Percentiles rank a stretch among this genome's conserved stretches.
Conservation (phyloP, 768 basidiomycete genomes). For the Xerocomus spinulosus region DNA sequence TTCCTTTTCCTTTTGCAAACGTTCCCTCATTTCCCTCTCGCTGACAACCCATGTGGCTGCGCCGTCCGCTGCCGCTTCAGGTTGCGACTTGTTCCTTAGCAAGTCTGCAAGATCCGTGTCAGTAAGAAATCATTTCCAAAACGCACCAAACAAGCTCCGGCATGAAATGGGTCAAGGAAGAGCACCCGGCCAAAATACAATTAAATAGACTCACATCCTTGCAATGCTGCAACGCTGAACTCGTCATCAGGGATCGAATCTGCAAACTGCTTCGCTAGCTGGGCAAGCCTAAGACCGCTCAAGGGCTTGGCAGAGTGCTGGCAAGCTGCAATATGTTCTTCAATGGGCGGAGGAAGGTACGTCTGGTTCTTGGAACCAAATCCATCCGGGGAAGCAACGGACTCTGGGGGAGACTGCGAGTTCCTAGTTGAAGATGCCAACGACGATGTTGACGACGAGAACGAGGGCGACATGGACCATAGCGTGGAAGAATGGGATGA, state of each 20-base stretch:
- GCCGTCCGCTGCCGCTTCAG: slow-evolving; percentile 66
- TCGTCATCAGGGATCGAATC: slow-evolving; percentile 79
- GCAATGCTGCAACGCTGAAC: slow-evolving; percentile 85
- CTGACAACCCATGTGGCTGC: slow-evolving; percentile 67
- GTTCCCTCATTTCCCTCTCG: slow-evolving; percentile 73
- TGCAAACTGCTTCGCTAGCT: slow-evolving; percentile 75
- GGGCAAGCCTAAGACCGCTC: slow-evolving; percentile 56
- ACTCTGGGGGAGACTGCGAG: slow-evolving; percentile 23
- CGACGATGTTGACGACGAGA: slow-evolving; percentile 40
- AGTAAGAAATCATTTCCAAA: slow-evolving; percentile 24
- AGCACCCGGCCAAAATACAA: slow-evolving; percentile 5
- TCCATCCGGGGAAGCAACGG: slow-evolving; percentile 10
- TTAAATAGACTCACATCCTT: slow-evolving; percentile 68
- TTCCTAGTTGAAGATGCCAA: slow-evolving; percentile 31
- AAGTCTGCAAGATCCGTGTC: slow-evolving; percentile 47
- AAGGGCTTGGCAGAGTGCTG: slow-evolving; percentile 65
- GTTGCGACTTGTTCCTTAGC: slow-evolving; percentile 79
- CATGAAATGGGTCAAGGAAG: slow-evolving; percentile 9
- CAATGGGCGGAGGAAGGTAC: slow-evolving; percentile 61
- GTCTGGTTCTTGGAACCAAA: slow-evolving; percentile 57
- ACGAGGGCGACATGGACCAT: slow-evolving; percentile 42
- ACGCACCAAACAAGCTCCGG: slow-evolving; percentile 22
- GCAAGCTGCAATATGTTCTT: slow-evolving; percentile 52
- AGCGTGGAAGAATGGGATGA: slow-evolving; percentile 43
- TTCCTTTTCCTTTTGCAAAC: slow-evolving; percentile 70